Conservation (phyloP, 2,329 filamentous ascomycete species). For the Pseudogymnoascus sp. region DNA sequence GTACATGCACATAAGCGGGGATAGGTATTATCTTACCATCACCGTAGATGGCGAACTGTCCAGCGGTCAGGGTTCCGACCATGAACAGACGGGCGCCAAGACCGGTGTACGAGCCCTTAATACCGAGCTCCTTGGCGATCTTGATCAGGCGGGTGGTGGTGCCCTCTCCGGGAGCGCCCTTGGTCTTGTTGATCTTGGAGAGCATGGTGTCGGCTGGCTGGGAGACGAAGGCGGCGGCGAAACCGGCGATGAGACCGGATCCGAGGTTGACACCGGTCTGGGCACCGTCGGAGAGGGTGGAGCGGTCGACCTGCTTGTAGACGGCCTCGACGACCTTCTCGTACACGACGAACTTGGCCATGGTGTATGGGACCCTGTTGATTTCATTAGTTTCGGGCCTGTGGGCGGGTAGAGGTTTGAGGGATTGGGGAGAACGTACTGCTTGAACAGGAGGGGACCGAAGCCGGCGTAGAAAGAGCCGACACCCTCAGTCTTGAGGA, state of each 20-base stretch:
- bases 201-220: conserved; percentile 93
- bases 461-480: conserved; percentile 88
- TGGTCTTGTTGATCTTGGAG: conserved; percentile 93
- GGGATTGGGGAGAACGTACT: conserved; percentile 40
- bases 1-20: background rate
- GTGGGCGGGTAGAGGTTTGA: conserved; percentile 15
- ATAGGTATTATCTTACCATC: conserved; percentile 30
- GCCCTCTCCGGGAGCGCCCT: conserved; percentile 78
- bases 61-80: conserved; percentile 58
- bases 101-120: conserved; percentile 71
- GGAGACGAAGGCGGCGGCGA: conserved; percentile 78
- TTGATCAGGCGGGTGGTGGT: conserved; percentile 75
- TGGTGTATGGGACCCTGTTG: conserved; percentile 76
- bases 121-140: conserved; percentile 78
- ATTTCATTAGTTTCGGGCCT: conserved; percentile 17
- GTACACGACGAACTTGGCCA: conserved; percentile 92
- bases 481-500: conserved; percentile 71
- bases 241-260: conserved; percentile 70
- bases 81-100: conserved; percentile 73
- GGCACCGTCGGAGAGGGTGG: conserved; percentile 53
- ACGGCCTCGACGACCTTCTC: conserved; percentile 75
- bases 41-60: conserved; percentile 87
- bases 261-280: conserved; percentile 78
- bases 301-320: conserved; percentile 65
- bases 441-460: conserved; percentile 77